Evolutionary conservation across 208 protist species (phyloP), one percentile per base, ranked within the genome.

Genomic region (Wallacemonas rigidus): DNA sequence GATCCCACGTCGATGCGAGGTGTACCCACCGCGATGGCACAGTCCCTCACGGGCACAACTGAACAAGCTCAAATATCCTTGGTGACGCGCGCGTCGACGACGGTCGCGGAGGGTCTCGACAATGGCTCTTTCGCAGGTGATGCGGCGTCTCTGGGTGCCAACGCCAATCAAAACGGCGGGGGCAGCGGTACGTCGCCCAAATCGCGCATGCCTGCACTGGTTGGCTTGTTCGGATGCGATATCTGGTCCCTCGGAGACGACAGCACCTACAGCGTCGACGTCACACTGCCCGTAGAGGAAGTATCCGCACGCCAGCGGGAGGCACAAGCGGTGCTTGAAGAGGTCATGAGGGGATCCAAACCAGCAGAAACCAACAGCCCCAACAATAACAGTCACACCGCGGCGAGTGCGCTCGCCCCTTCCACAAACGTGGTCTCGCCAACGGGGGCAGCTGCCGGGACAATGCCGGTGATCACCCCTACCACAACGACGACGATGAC

Each of bases 151-250:
- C 26, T 26, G 26, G 26, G 26, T 26, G 26, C 26, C 45, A 50
- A 50, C 45, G 8, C 45, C 14, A 43, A 12, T 38, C 7, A 15
- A n/a, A 60, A 11, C 38, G 35, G 17, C 6, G 2, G 61, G 51
- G 53, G 12, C 6, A 36, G 11, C 36, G 15, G 50, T 63, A 17
- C 26, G 17, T 3, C 60, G 12, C 48, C 40, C 44, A 57, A 64
- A 48, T 40, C 55, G 36, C 60, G 48, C 15, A 47, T 60, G n/a
- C 79, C 76, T 47, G 68, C 45, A n/a, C 12, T 72, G 45, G 70
- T 88, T 2, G 83, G 83, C 1, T 71, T 88, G 35, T 83, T 76
- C 45, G 83, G 83, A 12, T 69, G 80, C 17, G 83, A 88, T 57
- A 62, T 41, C 17, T 88, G 83, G 83, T 45, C 53, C 17, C 58